These are phyloP conservation scores for Plasmopara viticola DNA, from an alignment of 352 stramenopile species.

Conservation along the genomic window DNA sequence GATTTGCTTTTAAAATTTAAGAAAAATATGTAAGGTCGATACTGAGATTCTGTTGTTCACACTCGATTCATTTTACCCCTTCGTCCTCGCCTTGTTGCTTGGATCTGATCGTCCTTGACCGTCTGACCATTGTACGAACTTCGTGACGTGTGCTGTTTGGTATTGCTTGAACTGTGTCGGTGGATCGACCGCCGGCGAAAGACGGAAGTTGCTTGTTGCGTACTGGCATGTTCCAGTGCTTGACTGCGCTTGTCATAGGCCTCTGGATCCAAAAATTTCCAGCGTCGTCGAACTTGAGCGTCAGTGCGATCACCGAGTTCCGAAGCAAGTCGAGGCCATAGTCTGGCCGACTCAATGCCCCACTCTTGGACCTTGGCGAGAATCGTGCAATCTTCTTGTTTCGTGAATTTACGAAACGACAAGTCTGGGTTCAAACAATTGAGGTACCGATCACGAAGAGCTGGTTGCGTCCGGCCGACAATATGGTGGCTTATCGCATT, in stretches of 20 bases:
- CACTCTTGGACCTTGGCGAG: constrained; percentile 29
- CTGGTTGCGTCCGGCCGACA: constrained; percentile 40
- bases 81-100: not conserved
- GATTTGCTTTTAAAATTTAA: not conserved
- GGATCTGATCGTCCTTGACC: constrained; percentile 3
- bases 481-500: constrained; percentile 62
- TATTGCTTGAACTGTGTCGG: constrained; percentile 9
- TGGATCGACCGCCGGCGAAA: constrained; percentile 40
- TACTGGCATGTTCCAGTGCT: constrained; percentile 18
- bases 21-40: not conserved
- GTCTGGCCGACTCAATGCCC: constrained; percentile 27
- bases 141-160: constrained; percentile 19
- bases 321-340: constrained; percentile 39
- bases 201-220: constrained; percentile 32
- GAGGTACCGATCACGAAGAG: constrained; percentile 54
- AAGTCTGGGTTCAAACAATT: constrained; percentile 68
- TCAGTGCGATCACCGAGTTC: constrained; percentile 48
- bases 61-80: not conserved
- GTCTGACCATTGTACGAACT: constrained; percentile 35
- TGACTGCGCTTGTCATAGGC: constrained; percentile 29
- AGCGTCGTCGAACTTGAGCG: constrained; percentile 40
- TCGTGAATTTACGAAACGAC: constrained; percentile 51
- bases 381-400: constrained; percentile 44
- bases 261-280: constrained; percentile 31
- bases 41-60: not conserved